Base-by-base conservation (phyloP, 2,329 filamentous ascomycete genomes). In the Alternaria triticina region DNA sequence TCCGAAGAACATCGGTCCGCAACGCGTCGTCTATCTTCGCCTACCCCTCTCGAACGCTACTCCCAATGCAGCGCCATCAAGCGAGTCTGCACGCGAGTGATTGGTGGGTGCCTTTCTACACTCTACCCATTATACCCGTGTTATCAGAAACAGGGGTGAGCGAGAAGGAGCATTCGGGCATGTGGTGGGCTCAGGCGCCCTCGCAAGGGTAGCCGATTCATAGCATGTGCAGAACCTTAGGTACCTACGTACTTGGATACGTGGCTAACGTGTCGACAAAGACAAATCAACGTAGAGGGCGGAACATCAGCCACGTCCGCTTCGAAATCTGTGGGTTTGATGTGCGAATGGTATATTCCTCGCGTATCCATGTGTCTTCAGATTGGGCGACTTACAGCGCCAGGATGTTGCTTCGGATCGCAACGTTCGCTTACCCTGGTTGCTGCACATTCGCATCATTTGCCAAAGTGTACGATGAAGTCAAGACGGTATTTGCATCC, bases 91-190 rank as follows among this genome's bases (percentile, higher is more conserved):
- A 23, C 30, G 49, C 23, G 20, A 36, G 2, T 25, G 30, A 52
- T 52, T 52, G 28, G 49, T 15, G 8, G 30, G 27, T 11, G 17
- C 23, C 17, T 33, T 40, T 52, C 49, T 33, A 52, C 49, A n/a
- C 13, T 23, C 23, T 23, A 36, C 49, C 49, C 30, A 12, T 22
- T 36, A 33, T 23, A 33, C 30, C 30, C 7, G 15, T 60, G 59
- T 22, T 66, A 59, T 57, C 46, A 55, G 64, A 61, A 59, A 59
- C 64, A 64, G 49, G 64, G 64, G 64, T 64, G 54, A 61, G 64
- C 64, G 61, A 66, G 58, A 57, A 49, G 33, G 57, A 60, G 49
- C 60, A 55, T 58, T 54, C 57, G 45, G 10, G 52, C 44, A 46
- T 17, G 51, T 23, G 22, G 22, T 27, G 46, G 49, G 23, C 55